Percentiles rank a stretch among this genome's conserved stretches.
Evolutionary conservation across 2,329 filamentous ascomycete genomes (phyloP).

Genomic region (Colletotrichum simmondsii): DNA sequence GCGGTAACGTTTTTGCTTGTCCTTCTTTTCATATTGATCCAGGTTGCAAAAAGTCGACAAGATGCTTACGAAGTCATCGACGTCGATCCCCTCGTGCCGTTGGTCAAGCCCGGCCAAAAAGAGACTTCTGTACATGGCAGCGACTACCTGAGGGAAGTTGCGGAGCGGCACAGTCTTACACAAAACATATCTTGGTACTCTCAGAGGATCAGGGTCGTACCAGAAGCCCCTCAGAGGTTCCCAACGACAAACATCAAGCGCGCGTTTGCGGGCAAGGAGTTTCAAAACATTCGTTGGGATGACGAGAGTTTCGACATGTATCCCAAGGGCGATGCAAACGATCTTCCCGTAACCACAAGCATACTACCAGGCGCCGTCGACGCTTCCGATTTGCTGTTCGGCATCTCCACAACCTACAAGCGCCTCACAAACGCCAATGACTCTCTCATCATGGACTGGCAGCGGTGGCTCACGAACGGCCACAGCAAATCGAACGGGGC

Average conservation of each 20-base stretch:
- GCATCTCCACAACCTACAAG: conserved; percentile 51
- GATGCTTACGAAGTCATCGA: conserved; percentile 26
- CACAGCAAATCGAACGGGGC: conserved; percentile 54
- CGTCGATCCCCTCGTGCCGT: conserved; percentile 18
- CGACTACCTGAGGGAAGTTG: conserved; percentile 14
- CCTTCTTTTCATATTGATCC: conserved; percentile 24
- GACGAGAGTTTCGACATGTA: not conserved
- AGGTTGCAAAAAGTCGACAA: conserved; percentile 16
- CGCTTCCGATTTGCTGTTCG: conserved; percentile 48
- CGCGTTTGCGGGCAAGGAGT: conserved; percentile 1
- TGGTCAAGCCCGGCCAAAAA: conserved; percentile 7
- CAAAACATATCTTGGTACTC: conserved; percentile 22
- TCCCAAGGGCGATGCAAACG: conserved; percentile 12
- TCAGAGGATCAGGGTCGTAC: conserved; percentile 3
- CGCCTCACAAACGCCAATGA: conserved; percentile 51
- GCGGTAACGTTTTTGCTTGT: conserved; percentile 27
- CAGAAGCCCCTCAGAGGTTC: not conserved
- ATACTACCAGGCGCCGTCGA: conserved; percentile 46
- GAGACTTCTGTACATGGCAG: not conserved
- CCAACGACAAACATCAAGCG: conserved; percentile 15
- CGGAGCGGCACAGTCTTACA: conserved; percentile 22
- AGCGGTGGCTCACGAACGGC: conserved; percentile 57
- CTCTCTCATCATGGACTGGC: conserved; percentile 54
- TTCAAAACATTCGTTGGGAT: conserved; percentile 16
- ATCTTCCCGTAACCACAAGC: conserved; percentile 48